Evolutionary conservation across 179 eudicot genomes (phyloP).

Genomic region (Drosera spatulata): DNA sequence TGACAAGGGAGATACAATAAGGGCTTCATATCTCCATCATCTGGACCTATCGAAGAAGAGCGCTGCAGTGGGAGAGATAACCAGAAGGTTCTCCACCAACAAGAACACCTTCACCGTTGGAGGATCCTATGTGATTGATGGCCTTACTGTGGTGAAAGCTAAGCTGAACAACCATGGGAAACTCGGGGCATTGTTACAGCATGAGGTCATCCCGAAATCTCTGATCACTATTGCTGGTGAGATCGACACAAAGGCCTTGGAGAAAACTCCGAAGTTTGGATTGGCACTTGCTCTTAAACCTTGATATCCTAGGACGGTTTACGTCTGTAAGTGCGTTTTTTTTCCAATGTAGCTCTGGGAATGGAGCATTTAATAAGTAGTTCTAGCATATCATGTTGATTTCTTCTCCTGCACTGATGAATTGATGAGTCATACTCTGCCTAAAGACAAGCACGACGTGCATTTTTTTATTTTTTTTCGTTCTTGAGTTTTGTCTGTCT

Average conservation of each 20-base stretch:
- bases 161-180: conserved; percentile 89
- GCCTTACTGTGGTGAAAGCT: conserved; percentile 54
- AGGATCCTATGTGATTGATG: conserved; percentile 60
- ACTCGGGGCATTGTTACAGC: conserved; percentile 70
- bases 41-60: conserved; percentile 58
- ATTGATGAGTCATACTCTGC: too few relatives aligned
- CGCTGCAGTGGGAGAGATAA: conserved; percentile 70
- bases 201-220: conserved; percentile 72
- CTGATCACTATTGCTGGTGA: conserved; percentile 78
- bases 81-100: conserved; percentile 78
- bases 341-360: too few relatives aligned
- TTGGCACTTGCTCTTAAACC: conserved; percentile 80
- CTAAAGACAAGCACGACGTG: too few relatives aligned
- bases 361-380: too few relatives aligned
- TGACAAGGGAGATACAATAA: conserved; percentile 85
- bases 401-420: too few relatives aligned
- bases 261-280: conserved; percentile 80
- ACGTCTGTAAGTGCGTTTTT: too few relatives aligned
- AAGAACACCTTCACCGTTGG: conserved; percentile 94
- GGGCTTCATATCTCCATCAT: conserved; percentile 71
- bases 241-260: conserved; percentile 81
- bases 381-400: too few relatives aligned
- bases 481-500: too few relatives aligned
- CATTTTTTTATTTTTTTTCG: too few relatives aligned
- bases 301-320: conserved; percentile 15